Base-by-base conservation (phyloP, 345 rosid species). In the Acer campestre region DNA sequence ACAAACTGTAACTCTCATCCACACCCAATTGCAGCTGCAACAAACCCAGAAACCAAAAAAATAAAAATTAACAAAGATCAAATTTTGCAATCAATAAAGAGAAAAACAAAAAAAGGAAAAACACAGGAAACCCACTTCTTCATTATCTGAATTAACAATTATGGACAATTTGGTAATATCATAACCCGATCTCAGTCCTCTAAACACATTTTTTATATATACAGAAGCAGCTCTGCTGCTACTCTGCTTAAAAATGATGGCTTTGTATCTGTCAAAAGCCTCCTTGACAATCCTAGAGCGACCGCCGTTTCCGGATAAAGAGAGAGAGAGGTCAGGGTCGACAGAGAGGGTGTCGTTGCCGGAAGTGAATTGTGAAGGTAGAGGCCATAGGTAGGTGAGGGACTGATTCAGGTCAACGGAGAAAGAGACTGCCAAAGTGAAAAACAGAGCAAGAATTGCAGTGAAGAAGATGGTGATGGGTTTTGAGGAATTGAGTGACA, bases 301-400 rank as follows among this genome's bases (percentile, higher is more conserved):
- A 0, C 92, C 90, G 1, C 95, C 96, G 38, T 71, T 14, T 13
- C 97, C 97, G 48, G 78, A 82, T 40, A 78, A 79, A 74, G 77
- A 77, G 58, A 94, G 86, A 20, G 84, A 74, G n/a, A 92, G 75
- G 7, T 67, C 38, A 0, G 99, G 97, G 81, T 90, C 94, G 58
- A 94, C 84, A 59, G 97, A 85, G 84, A 96, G 85, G 6, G 95
- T 86, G 40, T 67, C 80, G 68, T 77, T 61, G 64, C 99, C 95
- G 75, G 82, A 85, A 20, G 86, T 81, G 79, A 87, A 90, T 25
- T 88, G 84, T 27, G 88, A 84, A n/a, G 98, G 98, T 11, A 94
- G 83, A 9, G 98, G 98, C 99, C 95, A 92, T 75, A 91, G 51
- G 79, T 84, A 91, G 2, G 93, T 79, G 75, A 77, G 86, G 22